Conservation (phyloP, 176 grass and related monocot genomes). For the Aegilops sharonensis region DNA sequence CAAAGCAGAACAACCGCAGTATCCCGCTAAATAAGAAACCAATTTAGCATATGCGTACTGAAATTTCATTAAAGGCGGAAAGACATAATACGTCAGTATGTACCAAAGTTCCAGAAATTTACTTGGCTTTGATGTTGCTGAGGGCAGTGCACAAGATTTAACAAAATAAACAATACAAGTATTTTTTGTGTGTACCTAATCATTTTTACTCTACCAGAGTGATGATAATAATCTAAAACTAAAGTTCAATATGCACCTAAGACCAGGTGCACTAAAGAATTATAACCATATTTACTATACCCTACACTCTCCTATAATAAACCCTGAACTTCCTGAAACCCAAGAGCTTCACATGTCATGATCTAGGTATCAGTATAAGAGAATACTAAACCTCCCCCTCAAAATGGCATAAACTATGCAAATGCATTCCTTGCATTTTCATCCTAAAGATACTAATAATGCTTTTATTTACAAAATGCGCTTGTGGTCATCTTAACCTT, state of each 20-base stretch:
- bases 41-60: not conserved
- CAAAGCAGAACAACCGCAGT: not conserved
- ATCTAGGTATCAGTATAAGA: not conserved
- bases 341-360: not conserved
- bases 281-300: not conserved
- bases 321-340: not conserved
- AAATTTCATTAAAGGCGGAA: not conserved
- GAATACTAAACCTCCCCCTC: not conserved
- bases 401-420: not conserved
- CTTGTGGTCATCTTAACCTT: not conserved
- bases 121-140: not conserved
- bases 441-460: not conserved
- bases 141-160: not conserved
- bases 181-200: not conserved
- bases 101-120: not conserved
- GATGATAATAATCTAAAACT: not conserved
- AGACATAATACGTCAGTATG: not conserved
- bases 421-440: not conserved
- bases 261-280: not conserved
- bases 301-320: not conserved
- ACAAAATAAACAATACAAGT: not conserved
- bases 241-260: not conserved
- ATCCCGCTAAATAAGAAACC: not conserved
- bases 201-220: not conserved
- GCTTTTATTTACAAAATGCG: not conserved